Evolutionary conservation across 495 filamentous ascomycete genomes (phyloP).

Genomic region (Neurospora sp.): DNA sequence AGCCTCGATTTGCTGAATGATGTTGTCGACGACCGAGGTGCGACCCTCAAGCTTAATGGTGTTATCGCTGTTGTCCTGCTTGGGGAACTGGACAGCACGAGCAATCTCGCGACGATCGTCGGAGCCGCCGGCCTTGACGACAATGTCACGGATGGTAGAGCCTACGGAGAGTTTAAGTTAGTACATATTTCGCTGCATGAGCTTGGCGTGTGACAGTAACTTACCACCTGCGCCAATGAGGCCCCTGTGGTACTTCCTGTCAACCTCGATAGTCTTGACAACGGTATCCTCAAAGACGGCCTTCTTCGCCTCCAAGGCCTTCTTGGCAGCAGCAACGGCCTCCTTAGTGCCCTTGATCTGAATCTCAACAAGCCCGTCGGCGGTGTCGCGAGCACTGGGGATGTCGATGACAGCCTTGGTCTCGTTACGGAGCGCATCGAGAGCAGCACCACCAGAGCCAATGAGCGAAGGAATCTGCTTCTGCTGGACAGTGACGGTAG

Average conservation of each 20-base stretch:
- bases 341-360: conserved; percentile 82
- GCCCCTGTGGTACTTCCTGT: conserved; percentile 78
- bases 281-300: conserved; percentile 79
- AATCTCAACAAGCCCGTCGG: conserved; percentile 66
- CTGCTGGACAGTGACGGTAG: conserved; percentile 73
- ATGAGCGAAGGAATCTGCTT: conserved; percentile 84
- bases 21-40: conserved; percentile 75
- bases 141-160: conserved; percentile 74
- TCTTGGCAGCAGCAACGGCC: conserved; percentile 83
- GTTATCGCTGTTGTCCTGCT: conserved; percentile 66
- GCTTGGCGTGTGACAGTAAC: conserved; percentile 15
- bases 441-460: conserved; percentile 75
- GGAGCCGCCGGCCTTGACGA: conserved; percentile 79
- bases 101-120: conserved; percentile 70
- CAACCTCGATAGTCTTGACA: conserved; percentile 71
- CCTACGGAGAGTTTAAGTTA: conserved; percentile 41
- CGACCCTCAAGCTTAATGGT: conserved; percentile 80
- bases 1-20: conserved; percentile 66
- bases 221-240: conserved; percentile 84
- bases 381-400: conserved; percentile 51
- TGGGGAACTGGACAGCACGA: conserved; percentile 85
- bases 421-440: conserved; percentile 75
- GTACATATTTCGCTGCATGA: conserved; percentile 18
- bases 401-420: conserved; percentile 87
- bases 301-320: conserved; percentile 72